Base-by-base conservation (phyloP, 176 grass and related monocot species). In the Ensete ventricosum region DNA sequence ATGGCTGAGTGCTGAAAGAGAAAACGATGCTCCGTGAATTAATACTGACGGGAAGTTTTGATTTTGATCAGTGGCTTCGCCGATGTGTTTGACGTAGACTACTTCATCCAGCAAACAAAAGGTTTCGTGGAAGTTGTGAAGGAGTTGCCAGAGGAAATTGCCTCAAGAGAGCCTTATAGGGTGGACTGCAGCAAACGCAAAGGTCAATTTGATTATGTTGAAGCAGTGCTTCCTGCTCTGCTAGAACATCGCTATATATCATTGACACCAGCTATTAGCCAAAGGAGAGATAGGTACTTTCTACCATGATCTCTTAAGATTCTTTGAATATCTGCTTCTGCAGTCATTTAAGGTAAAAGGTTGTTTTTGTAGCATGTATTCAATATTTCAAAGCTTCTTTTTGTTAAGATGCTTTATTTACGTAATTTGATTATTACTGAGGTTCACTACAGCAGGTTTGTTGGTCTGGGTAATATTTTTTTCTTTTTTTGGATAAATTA, bases 271-370 rank as follows among this genome's bases (percentile, higher is more conserved):
- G 79, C 95, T 69, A 84, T 94, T 73, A 87, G 77, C 83, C 91
- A 99, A 84, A 91, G 91, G 79, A 91, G 88, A 84, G 95, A 99
- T 82, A 94, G 90, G 95, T 99, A 94, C 34, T 43, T 43, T 43
- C 34, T 43, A 6, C 34, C 34, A 43, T 43, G 34, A 43, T 43
- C 34, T 43, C 34, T 43, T 43, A 6, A 43, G 34, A 6, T 43
- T 43, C 34, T 43, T 43, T 43, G 34, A 43, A 43, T 43, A 43
- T 43, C 34, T 6, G 34, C 34, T 6, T 6, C 34, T 43, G 34
- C 34, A 43, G 34, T 43, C 34, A 4, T 43, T 43, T 43, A 43
- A 43, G 34, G 34, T 4, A 43, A 43, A 43, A 43, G 34, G 34
- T 43, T 43, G 34, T 43, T 43, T 64, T 24, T 10, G 62, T 24